Percentiles rank a stretch among this genome's conserved stretches.
Evolutionary conservation across 805 yeast species (phyloP).

Genomic region (Kodamaea fukazawae): DNA sequence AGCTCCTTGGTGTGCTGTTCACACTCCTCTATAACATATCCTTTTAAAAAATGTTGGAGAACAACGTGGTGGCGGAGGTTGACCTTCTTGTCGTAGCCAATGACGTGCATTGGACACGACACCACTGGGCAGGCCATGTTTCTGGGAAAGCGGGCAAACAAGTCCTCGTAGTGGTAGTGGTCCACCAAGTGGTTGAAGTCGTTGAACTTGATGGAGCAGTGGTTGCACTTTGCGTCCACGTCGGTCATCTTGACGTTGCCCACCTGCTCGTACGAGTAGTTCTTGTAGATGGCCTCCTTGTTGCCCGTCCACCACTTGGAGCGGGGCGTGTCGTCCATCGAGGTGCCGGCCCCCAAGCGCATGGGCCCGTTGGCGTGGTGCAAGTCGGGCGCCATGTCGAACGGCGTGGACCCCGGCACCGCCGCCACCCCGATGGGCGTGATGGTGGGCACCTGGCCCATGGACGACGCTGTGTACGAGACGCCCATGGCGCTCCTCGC

Average conservation of each 20-base stretch:
- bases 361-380: too few relatives aligned
- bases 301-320: too few relatives aligned
- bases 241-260: slow-evolving; percentile 1
- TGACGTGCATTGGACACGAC: slow-evolving; percentile 40
- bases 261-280: background rate
- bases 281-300: background rate
- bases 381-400: too few relatives aligned
- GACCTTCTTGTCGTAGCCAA: slow-evolving; percentile 35
- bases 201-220: slow-evolving; percentile 31
- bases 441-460: too few relatives aligned
- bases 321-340: too few relatives aligned
- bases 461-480: too few relatives aligned
- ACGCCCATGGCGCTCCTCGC: too few relatives aligned
- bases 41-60: slow-evolving; percentile 23
- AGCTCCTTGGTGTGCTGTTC: slow-evolving; percentile 6
- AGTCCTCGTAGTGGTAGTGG: slow-evolving; percentile 32
- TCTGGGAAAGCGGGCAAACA: slow-evolving; percentile 20
- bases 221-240: slow-evolving; percentile 15
- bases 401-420: too few relatives aligned
- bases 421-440: too few relatives aligned
- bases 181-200: slow-evolving; percentile 30
- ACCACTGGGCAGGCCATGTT: slow-evolving; percentile 30
- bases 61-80: slow-evolving; percentile 29
- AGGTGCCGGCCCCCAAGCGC: too few relatives aligned
- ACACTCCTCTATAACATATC: slow-evolving; percentile 12